Evolutionary conservation across 768 basidiomycete genomes (phyloP), one percentile per base, ranked within the genome.

Genomic region (Pleurotus pulmonarius): DNA sequence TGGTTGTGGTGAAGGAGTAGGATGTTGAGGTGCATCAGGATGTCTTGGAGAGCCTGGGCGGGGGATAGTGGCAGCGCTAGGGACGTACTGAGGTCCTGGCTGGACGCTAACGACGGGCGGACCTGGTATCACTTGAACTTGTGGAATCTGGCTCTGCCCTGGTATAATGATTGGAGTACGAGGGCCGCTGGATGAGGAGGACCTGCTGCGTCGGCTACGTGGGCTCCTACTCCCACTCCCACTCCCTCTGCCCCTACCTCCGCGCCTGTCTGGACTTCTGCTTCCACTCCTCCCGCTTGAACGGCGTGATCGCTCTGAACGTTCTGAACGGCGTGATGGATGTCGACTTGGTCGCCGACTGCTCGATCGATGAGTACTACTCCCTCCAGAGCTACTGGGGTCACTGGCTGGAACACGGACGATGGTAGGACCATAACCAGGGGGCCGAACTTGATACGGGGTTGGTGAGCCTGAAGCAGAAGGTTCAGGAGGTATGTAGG

Each of bases 1-100:
- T 8, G 61, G 49, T 49, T 64, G 67, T 37, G 56, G 46, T 13
- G 69, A 67, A 26, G 64, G 64, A 52, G 58, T 62, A 40, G 62
- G 66, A 4, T 34, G 29, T 54, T 65, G 70, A 26, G 63, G 62
- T 15, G 61, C 38, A 43, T 61, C 68, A 16, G 65, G 65, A 34
- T 69, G 67, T 53, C 64, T 58, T 18, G 65, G 60, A 39, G 66
- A 63, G 46, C 64, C 63, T 41, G 66, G 65, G 13, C 45, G 57
- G 47, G 59, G 47, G 38, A 59, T 18, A 57, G 59, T 52, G 41
- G 57, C 61, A 34, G 65, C 57, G 57, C 61, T 60, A 44, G 64
- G 63, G 9, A 58, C 43, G 44, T 49, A 46, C 12, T 52, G 56
- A 25, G 58, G 55, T 16, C 48, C 58, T 38, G 56, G 56, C 51